Percentiles rank a stretch among this genome's conserved stretches.
These are phyloP conservation scores for Stylosanthes scabra DNA, from an alignment of 331 rosid genomes.

Conservation along the genomic window DNA sequence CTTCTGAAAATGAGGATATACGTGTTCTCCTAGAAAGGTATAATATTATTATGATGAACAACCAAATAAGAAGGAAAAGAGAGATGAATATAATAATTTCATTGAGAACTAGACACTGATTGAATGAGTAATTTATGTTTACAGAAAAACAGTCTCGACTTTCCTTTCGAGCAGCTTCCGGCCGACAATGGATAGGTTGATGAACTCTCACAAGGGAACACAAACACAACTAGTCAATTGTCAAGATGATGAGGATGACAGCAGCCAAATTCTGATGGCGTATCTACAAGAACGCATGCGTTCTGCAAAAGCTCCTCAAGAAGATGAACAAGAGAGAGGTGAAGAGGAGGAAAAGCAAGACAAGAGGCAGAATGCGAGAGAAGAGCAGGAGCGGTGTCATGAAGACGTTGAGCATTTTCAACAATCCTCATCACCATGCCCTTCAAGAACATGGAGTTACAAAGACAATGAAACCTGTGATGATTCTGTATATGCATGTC, in stretches of 20 bases:
- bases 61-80: neutral
- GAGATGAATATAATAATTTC: neutral
- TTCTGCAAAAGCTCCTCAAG: conserved; percentile 28
- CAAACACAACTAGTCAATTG: conserved; percentile 41
- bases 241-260: conserved; percentile 32
- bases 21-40: conserved; percentile 80
- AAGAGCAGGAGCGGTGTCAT: conserved; percentile 36
- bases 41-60: neutral
- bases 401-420: conserved; percentile 57
- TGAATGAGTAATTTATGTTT: conserved; percentile 19
- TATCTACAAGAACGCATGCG: conserved; percentile 43
- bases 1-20: conserved; percentile 70
- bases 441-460: conserved; percentile 62
- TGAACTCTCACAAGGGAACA: conserved; percentile 63
- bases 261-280: conserved; percentile 40
- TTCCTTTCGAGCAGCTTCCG: conserved; percentile 74
- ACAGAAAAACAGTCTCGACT: conserved; percentile 82
- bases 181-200: conserved; percentile 75
- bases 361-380: neutral
- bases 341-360: conserved; percentile 20
- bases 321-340: conserved; percentile 23
- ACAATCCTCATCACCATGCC: conserved; percentile 51
- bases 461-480: conserved; percentile 71
- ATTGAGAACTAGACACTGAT: neutral
- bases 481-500: conserved; percentile 35